Evolutionary conservation across 148 eudicot genomes (phyloP).

Genomic region (Rhododendron kiyosumense): DNA sequence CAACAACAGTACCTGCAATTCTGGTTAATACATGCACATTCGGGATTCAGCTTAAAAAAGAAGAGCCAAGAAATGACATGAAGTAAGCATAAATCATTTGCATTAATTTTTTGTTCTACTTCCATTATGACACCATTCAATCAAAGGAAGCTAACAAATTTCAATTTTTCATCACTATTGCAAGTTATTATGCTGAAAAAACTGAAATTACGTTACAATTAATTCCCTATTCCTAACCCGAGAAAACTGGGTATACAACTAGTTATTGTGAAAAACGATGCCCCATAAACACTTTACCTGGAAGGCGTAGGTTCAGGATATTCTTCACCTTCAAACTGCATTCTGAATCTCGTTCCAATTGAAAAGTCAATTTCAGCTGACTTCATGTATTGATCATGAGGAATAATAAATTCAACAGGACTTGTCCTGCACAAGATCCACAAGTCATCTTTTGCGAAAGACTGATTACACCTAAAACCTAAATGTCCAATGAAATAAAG

Average conservation of each 20-base stretch:
- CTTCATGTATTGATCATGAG: slow-evolving; percentile 12
- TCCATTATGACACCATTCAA: neutral
- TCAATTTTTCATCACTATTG: neutral
- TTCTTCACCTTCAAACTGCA: slow-evolving; percentile 12
- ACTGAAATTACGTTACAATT: neutral
- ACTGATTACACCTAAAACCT: neutral
- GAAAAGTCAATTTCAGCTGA: slow-evolving; percentile 12
- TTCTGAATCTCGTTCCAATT: slow-evolving; percentile 16
- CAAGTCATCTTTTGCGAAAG: neutral
- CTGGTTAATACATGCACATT: slow-evolving; percentile 6
- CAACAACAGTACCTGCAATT: slow-evolving; percentile 16
- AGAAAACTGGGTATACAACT: neutral
- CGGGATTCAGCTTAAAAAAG: neutral
- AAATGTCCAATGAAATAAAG: neutral
- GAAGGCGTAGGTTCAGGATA: neutral
- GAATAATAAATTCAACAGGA: slow-evolving; percentile 9
- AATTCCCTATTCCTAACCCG: neutral
- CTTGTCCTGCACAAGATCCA: slow-evolving; percentile 15
- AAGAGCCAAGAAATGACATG: neutral
- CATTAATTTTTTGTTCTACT: slow-evolving; percentile 2
- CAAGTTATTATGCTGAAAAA: neutral
- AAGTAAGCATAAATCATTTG: neutral
- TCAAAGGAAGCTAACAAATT: neutral
- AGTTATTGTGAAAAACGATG: neutral
- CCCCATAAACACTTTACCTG: slow-evolving; percentile 3